Conservation (phyloP, 306 rosid genomes). For the Malus domestica region DNA sequence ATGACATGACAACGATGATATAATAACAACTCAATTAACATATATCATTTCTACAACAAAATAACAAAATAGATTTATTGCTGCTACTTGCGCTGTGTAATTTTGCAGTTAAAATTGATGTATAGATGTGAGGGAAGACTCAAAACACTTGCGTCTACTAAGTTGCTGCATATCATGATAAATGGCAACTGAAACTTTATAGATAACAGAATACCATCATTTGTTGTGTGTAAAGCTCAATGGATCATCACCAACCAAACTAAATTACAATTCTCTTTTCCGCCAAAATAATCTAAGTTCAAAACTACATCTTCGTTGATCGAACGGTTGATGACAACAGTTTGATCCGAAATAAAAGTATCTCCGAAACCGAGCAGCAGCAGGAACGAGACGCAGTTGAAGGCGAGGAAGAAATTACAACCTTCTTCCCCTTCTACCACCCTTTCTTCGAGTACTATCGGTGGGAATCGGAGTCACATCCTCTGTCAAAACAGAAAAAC, state of each 20-base stretch:
- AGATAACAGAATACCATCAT: background rate
- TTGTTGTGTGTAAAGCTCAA: background rate
- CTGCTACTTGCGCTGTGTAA: too few species aligned
- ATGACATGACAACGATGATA: too few species aligned
- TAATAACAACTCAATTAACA: too few species aligned
- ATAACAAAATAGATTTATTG: too few species aligned
- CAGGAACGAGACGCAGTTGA: background rate
- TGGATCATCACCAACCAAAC: background rate
- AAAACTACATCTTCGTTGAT: background rate
- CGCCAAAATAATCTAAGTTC: background rate
- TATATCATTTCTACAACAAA: too few species aligned
- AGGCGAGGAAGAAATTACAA: slow-evolving; percentile 9
- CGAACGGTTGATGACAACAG: background rate
- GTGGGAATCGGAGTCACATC: slow-evolving; percentile 53
- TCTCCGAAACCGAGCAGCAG: background rate
- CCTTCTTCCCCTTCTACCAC: slow-evolving; percentile 52
- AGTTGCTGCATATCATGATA: too few species aligned
- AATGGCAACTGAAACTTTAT: background rate
- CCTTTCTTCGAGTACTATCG: slow-evolving; percentile 47
- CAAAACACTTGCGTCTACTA: too few species aligned
- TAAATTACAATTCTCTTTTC: background rate
- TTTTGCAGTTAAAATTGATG: too few species aligned
- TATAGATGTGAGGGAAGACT: too few species aligned
- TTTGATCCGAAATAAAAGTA: background rate
- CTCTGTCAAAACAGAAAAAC: slow-evolving; percentile 19